These are phyloP conservation scores for Eutrema japonicum DNA, from an alignment of 345 rosid species.

Conservation along the genomic window DNA sequence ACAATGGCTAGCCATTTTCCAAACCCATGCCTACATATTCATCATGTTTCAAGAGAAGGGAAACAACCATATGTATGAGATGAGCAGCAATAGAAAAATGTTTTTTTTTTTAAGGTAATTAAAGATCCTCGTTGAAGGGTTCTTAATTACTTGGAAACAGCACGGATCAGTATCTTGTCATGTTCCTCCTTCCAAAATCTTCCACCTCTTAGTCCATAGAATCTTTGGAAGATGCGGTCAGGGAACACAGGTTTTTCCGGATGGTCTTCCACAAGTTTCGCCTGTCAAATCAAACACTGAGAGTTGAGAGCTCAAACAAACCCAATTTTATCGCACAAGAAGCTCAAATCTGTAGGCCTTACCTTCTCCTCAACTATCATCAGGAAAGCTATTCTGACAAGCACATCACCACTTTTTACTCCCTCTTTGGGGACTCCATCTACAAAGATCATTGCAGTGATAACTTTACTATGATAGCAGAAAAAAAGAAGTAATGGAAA, in stretches of 20 bases:
- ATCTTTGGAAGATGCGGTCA: constrained; percentile 50
- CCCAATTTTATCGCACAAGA: background rate
- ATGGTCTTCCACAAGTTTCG: constrained; percentile 44
- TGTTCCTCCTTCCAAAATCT: constrained; percentile 70
- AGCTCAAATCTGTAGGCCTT: constrained; percentile 32
- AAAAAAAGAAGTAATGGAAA: background rate
- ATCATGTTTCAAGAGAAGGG: constrained; percentile 24
- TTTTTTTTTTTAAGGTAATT: too few relatives aligned
- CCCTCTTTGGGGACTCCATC: constrained; percentile 93
- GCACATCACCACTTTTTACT: constrained; percentile 60
- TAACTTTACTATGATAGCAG: background rate
- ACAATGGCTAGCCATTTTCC: constrained; percentile 80
- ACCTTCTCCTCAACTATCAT: constrained; percentile 68
- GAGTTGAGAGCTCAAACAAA: constrained; percentile 20
- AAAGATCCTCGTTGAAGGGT: constrained; percentile 19
- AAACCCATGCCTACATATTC: constrained; percentile 70
- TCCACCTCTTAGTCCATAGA: constrained; percentile 56
- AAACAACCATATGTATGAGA: constrained; percentile 1
- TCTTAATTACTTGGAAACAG: constrained; percentile 65
- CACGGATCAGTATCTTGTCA: constrained; percentile 63
- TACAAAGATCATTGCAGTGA: constrained; percentile 44
- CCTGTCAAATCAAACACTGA: constrained; percentile 30
- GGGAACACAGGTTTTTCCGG: constrained; percentile 53
- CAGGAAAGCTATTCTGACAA: constrained; percentile 63
- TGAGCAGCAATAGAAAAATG: background rate